phyloP scores from a whole-genome alignment of 2,329 filamentous ascomycete genomes.

The Ophiocordyceps camponoti-rufipedis region DNA sequence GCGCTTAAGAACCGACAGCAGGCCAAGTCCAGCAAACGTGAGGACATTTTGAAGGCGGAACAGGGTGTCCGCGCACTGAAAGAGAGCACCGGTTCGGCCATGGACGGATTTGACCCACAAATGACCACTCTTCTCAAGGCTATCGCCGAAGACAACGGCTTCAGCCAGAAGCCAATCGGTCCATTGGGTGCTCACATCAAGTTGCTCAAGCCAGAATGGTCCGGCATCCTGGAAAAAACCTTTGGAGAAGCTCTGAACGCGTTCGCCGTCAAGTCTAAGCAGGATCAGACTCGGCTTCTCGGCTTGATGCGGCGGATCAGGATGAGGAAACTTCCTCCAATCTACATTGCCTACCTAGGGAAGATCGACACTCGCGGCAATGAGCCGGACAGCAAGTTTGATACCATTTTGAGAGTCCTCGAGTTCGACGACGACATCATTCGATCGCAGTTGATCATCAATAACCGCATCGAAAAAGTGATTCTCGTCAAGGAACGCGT shows the following conservation, averaged over 20 bases:
- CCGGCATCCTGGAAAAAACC: conserved; percentile 58
- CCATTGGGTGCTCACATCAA: conserved; percentile 67
- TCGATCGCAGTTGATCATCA: conserved; percentile 68
- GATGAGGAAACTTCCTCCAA: conserved; percentile 28
- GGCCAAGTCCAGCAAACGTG: conserved; percentile 24
- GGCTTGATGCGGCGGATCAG: conserved; percentile 41
- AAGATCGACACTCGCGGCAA: conserved; percentile 21
- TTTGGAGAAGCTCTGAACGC: conserved; percentile 52
- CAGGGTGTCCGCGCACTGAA: conserved; percentile 29
- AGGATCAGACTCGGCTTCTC: conserved; percentile 53
- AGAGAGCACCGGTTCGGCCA: conserved; percentile 34
- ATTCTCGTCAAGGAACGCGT: conserved; percentile 53
- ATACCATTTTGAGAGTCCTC: conserved; percentile 65
- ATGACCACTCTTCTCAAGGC: conserved; percentile 45
- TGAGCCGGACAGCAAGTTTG: conserved; percentile 54
- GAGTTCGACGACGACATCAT: conserved; percentile 68
- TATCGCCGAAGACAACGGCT: conserved; percentile 54
- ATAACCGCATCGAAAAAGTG: conserved; percentile 64
- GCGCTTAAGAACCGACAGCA: conserved; percentile 12
- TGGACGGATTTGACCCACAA: conserved; percentile 43
- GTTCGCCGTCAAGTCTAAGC: conserved; percentile 66
- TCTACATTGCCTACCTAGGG: conserved; percentile 19
- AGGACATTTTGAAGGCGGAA: conserved; percentile 35
- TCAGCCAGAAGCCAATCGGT: conserved; percentile 57
- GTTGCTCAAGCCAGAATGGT: conserved; percentile 67